Evolutionary conservation across 257 asterid species (phyloP).

Genomic region (Prunella vulgaris): DNA sequence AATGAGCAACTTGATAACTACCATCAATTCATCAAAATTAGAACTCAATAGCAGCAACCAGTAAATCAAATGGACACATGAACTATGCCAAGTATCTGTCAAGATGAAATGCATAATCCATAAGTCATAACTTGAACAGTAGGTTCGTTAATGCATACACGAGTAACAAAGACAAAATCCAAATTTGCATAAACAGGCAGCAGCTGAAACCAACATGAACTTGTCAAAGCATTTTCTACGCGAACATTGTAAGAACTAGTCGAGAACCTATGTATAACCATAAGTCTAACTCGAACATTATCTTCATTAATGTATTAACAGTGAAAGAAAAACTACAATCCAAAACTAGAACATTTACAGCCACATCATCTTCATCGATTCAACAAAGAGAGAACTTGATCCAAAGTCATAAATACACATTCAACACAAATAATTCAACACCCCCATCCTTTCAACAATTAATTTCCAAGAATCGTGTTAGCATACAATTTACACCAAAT

Average conservation of each 20-base stretch:
- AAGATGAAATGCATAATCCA: neutral
- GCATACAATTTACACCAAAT: neutral
- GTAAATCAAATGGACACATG: neutral
- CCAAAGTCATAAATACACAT: conserved; percentile 6
- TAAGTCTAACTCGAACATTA: neutral
- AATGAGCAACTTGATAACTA: neutral
- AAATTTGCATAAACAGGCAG: neutral
- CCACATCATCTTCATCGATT: conserved; percentile 2
- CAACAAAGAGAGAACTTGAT: neutral
- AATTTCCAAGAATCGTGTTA: conserved; percentile 1
- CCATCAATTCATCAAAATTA: neutral
- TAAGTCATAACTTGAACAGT: neutral
- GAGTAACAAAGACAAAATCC: neutral
- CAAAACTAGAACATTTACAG: neutral
- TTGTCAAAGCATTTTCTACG: neutral
- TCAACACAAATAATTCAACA: neutral
- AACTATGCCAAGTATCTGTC: neutral
- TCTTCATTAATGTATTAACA: neutral
- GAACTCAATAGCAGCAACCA: neutral
- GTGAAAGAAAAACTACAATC: neutral
- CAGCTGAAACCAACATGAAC: neutral
- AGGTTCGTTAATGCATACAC: neutral
- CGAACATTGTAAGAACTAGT: neutral
- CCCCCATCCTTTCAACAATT: neutral
- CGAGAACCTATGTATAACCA: neutral